Evolutionary conservation across 2,329 filamentous ascomycete genomes (phyloP).

Genomic region (Fusarium liriodendri): DNA sequence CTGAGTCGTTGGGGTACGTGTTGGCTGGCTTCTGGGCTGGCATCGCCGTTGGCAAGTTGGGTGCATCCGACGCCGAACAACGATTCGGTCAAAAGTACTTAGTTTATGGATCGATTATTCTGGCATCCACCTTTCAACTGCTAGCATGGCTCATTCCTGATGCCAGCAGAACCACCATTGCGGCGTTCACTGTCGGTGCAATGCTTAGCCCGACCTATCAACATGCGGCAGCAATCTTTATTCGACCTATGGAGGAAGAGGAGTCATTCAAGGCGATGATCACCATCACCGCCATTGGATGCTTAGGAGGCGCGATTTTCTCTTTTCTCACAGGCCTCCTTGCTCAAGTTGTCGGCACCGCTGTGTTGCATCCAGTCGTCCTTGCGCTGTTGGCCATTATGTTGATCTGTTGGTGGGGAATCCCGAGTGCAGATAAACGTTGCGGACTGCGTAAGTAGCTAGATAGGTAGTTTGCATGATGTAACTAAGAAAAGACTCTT

Average conservation of each 20-base stretch:
- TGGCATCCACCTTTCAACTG: background rate
- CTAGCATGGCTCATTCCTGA: background rate
- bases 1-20: background rate
- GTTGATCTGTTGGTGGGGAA: background rate
- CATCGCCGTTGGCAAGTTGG: background rate
- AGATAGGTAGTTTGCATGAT: background rate
- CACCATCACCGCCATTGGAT: background rate
- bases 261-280: no score
- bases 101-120: background rate
- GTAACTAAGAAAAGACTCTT: no score
- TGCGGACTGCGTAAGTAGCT: background rate
- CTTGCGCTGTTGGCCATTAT: background rate
- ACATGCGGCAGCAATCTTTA: background rate
- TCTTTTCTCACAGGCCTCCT: background rate
- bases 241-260: no score
- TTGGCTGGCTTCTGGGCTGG: background rate
- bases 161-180: background rate
- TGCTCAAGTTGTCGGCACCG: background rate
- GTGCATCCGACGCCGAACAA: background rate
- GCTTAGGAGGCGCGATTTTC: background rate
- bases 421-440: background rate
- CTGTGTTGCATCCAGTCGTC: background rate
- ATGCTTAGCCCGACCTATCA: background rate
- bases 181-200: background rate
- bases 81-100: background rate